A percentile compares a stretch with the other conserved stretches of the same genome.
These are phyloP conservation scores for Verbascum thapsus DNA, from an alignment of 257 asterid species.

Conservation along the genomic window DNA sequence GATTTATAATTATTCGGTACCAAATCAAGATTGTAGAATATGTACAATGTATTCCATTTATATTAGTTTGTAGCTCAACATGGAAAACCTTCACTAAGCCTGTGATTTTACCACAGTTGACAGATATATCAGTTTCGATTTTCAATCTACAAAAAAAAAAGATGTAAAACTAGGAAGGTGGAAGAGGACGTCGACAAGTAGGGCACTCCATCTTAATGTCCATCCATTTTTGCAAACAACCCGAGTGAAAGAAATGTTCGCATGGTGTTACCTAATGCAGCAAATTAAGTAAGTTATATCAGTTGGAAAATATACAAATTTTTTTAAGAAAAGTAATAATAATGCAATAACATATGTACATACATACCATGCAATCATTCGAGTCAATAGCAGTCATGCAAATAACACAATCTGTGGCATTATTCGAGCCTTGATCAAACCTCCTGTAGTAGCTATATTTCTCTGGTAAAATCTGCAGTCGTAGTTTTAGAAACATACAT, in stretches of 20 bases:
- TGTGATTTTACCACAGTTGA: constrained; percentile 45
- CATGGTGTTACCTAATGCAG: constrained; percentile 82
- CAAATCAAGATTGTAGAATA: background rate
- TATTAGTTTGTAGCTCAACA: background rate
- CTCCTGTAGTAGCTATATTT: constrained; percentile 84
- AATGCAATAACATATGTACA: background rate
- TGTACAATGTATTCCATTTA: background rate
- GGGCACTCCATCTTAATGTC: constrained; percentile 99
- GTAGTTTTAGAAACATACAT: constrained; percentile 17
- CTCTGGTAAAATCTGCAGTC: constrained; percentile 83
- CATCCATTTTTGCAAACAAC: constrained; percentile 97
- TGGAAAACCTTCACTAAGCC: background rate
- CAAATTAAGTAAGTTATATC: background rate
- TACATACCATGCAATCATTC: constrained; percentile 93
- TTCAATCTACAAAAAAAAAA: constrained; percentile 20
- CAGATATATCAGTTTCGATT: constrained; percentile 37
- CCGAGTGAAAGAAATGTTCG: constrained; percentile 92
- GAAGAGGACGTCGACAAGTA: constrained; percentile 92
- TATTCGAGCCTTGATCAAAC: constrained; percentile 61
- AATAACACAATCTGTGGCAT: constrained; percentile 79
- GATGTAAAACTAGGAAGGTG: constrained; percentile 65
- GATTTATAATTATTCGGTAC: no score
- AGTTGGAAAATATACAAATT: background rate
- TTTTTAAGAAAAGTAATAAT: background rate
- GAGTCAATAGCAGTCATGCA: constrained; percentile 92